Conservation (phyloP, 352 stramenopile genomes). For the Phytopythium ostracodes region DNA sequence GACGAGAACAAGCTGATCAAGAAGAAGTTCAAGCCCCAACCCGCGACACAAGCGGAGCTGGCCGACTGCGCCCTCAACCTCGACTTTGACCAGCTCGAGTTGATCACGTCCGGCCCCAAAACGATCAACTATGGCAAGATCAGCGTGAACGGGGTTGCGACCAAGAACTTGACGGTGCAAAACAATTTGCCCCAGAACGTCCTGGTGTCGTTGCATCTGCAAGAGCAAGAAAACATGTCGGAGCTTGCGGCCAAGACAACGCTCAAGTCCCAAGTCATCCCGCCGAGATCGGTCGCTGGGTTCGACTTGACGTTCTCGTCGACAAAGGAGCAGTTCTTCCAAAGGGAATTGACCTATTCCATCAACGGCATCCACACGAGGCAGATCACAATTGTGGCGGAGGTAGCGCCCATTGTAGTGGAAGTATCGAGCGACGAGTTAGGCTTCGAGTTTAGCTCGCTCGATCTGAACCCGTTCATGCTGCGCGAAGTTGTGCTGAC, state of each 20-base stretch:
- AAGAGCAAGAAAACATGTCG: conserved; percentile 32
- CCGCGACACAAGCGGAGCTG: conserved; percentile 88
- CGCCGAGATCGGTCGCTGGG: conserved; percentile 63
- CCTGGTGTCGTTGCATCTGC: conserved; percentile 55
- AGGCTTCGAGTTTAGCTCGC: conserved; percentile 71
- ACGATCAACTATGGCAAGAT: conserved; percentile 91
- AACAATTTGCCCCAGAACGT: conserved; percentile 88
- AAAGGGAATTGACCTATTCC: conserved; percentile 74
- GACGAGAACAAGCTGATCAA: conserved; percentile 90
- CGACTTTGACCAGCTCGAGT: conserved; percentile 74
- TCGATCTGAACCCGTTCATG: conserved; percentile 46
- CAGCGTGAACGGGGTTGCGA: conserved; percentile 78
- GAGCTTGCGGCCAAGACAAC: conserved; percentile 55
- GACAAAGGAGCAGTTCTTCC: conserved; percentile 75
- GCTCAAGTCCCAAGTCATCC: conserved; percentile 82
- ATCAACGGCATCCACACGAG: conserved; percentile 85
- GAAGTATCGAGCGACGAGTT: conserved; percentile 52
- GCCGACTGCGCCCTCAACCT: conserved; percentile 75
- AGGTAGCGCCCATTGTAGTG: conserved; percentile 89
- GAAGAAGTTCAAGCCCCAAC: conserved; percentile 89
- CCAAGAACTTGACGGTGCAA: conserved; percentile 81
- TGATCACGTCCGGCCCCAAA: conserved; percentile 61
- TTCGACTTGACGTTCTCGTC: conserved; percentile 91
- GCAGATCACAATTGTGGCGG: conserved; percentile 80
- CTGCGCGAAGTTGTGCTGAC: conserved; percentile 65